phyloP scores from a whole-genome alignment of 352 stramenopile species.

The Phytophthora kernoviae region DNA sequence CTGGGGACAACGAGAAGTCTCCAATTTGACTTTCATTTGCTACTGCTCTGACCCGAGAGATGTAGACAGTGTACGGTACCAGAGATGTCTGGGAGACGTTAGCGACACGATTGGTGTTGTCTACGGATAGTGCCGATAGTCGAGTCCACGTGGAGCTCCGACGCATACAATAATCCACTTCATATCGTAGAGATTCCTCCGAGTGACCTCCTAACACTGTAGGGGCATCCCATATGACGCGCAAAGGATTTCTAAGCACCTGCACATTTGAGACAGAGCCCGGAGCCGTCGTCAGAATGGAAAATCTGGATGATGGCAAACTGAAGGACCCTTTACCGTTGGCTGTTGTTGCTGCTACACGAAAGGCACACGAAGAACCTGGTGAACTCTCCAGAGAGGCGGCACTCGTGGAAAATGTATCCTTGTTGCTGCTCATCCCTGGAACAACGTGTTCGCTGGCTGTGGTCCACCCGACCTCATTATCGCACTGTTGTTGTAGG shows the following conservation, averaged over 20 bases:
- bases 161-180: conserved; percentile 46
- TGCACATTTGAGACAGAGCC: conserved; percentile 20
- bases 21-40: conserved; percentile 31
- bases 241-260: conserved; percentile 30
- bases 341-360: conserved; percentile 50
- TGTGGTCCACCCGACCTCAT: conserved; percentile 52
- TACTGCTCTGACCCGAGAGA: conserved; percentile 43
- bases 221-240: conserved; percentile 46
- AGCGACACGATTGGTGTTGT: conserved; percentile 14
- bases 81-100: conserved; percentile 18
- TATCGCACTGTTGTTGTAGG: conserved; percentile 56
- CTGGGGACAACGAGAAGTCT: conserved; percentile 22
- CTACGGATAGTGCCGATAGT: conserved; percentile 3
- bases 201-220: conserved; percentile 24
- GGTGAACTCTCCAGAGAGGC: conserved; percentile 34
- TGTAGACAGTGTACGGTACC: conserved; percentile 45
- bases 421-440: conserved; percentile 23
- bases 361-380: conserved; percentile 59
- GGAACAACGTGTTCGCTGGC: conserved; percentile 32
- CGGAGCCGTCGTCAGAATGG: conserved; percentile 33
- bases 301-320: conserved; percentile 34
- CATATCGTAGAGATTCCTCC: conserved; percentile 30
- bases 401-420: conserved; percentile 28
- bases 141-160: conserved; percentile 55
- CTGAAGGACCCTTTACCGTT: conserved; percentile 68